These are phyloP conservation scores for Fusarium subtropicale DNA, from an alignment of 2,329 filamentous ascomycete genomes.

Conservation along the genomic window DNA sequence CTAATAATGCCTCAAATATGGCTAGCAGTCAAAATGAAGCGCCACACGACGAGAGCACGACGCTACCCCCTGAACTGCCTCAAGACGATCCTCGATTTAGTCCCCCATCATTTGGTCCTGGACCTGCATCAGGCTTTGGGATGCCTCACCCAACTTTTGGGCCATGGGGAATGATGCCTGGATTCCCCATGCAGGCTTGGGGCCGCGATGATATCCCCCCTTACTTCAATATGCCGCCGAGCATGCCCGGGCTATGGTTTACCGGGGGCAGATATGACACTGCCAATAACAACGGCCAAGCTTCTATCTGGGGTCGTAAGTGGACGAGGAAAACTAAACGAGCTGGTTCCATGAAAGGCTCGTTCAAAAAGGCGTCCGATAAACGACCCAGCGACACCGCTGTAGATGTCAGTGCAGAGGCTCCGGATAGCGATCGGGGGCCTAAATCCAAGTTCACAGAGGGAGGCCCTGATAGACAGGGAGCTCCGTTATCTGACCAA, in stretches of 20 bases:
- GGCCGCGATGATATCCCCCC: conserved; percentile 40
- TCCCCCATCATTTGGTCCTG: conserved; percentile 1
- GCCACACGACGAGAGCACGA: neutral
- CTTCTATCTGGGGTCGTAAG: conserved; percentile 53
- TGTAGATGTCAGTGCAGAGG: conserved; percentile 4
- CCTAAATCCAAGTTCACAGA: neutral
- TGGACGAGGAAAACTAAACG: conserved; percentile 28
- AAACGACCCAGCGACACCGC: neutral
- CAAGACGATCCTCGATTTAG: neutral
- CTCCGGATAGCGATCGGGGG: conserved; percentile 3
- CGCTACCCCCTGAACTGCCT: neutral
- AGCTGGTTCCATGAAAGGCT: conserved; percentile 36
- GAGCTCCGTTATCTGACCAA: neutral
- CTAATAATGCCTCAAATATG: neutral
- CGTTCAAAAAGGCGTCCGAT: conserved; percentile 5
- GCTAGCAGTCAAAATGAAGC: neutral
- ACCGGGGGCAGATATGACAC: conserved; percentile 49
- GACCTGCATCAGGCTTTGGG: neutral
- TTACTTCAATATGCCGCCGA: conserved; percentile 34
- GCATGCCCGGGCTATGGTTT: conserved; percentile 22
- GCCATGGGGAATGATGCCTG: conserved; percentile 30
- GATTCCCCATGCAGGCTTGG: conserved; percentile 29
- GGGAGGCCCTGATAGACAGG: neutral
- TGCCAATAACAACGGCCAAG: conserved; percentile 47
- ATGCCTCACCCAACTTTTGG: conserved; percentile 12